Base-by-base conservation (phyloP, 352 stramenopile genomes). In the Phytophthora litchii region DNA sequence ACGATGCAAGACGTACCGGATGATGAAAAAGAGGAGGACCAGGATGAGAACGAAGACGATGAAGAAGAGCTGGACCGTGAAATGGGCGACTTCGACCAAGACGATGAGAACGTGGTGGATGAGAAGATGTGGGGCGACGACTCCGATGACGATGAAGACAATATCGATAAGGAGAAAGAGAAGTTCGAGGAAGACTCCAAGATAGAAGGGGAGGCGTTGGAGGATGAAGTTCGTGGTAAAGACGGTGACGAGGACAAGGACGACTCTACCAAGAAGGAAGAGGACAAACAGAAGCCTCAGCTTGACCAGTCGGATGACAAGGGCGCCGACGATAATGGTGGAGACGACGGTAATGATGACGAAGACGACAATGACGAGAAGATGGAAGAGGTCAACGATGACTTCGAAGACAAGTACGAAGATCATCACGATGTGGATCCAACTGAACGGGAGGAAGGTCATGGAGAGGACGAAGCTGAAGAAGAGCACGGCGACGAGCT, bases 121-220 rank as follows among this genome's bases (percentile, higher is more conserved):
- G 97, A 99, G 77, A 99, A 99, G 77, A 95, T 99, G 79, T 99
- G 97, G 97, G 95, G 88, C 13, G 86, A 97, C 29, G 86, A 97
- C 51, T 92, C 90, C 36, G 87, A 98, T 56, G 84, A 97, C 60
- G 83, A 97, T 31, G 86, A 97, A 19, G 85, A 97, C n/a, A 80
- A 93, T 16, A 96, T 98, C 46, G 96, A 99, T 79, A 94, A 98
- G 67, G 93, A 99, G 38, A 96, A 96, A 35, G 93, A 98, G 46
- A 97, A 99, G 56, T 95, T 96, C 55, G 86, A 95, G 57, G 89
- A 97, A 38, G 76, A 95, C 21, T 91, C 84, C 4, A 89, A 91
- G 48, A 77, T 93, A 19, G 74, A 93, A 48, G 77, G 83, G 23
- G 76, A 96, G 47, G 72, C 85, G 11, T 57, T 96, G 1, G 85